These are phyloP conservation scores for Mycena vitilis DNA, from an alignment of 768 basidiomycete species.

Conservation along the genomic window DNA sequence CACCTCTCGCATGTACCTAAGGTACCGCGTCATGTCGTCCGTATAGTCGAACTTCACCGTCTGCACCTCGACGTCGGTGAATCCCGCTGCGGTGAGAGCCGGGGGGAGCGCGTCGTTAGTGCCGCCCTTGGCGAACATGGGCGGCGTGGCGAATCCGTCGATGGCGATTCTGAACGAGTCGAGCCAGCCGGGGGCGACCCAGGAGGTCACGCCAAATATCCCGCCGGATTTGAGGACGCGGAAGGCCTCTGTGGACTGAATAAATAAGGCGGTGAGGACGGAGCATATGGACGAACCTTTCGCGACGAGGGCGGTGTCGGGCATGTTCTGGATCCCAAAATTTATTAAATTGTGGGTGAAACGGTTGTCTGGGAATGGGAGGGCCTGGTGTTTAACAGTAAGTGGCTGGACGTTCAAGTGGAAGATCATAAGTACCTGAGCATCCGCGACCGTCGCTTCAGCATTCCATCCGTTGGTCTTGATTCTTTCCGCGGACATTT, in stretches of 20 bases:
- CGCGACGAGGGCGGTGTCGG: slow-evolving; percentile 1
- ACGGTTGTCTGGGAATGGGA: slow-evolving; percentile 17
- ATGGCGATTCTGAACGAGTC: neutral
- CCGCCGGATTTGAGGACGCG: slow-evolving; percentile 28
- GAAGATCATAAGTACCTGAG: slow-evolving; percentile 7
- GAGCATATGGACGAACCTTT: slow-evolving; percentile 6
- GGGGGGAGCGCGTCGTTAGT: slow-evolving; percentile 2
- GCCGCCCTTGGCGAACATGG: slow-evolving; percentile 11
- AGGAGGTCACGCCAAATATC: slow-evolving; percentile 10
- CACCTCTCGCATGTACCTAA: neutral
- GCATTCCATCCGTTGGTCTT: slow-evolving; percentile 11
- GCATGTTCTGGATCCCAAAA: slow-evolving; percentile 27
- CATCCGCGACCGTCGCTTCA: slow-evolving; percentile 12
- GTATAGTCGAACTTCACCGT: neutral
- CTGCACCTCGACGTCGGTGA: slow-evolving; percentile 19
- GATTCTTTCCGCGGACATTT: slow-evolving; percentile 8
- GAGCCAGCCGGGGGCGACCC: slow-evolving; percentile 27
- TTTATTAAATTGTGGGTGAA: slow-evolving; percentile 30
- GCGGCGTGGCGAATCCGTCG: neutral
- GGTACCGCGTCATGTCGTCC: slow-evolving; percentile 3
- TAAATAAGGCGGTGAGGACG: neutral
- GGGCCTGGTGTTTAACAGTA: neutral
- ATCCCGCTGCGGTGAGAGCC: slow-evolving; percentile 12
- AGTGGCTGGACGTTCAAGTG: neutral
- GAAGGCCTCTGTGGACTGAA: slow-evolving; percentile 12